Percentiles rank a stretch among this genome's conserved stretches.
phyloP scores from a whole-genome alignment of 1,284 basidiomycete genomes.

The Schizophyllum amplum region DNA sequence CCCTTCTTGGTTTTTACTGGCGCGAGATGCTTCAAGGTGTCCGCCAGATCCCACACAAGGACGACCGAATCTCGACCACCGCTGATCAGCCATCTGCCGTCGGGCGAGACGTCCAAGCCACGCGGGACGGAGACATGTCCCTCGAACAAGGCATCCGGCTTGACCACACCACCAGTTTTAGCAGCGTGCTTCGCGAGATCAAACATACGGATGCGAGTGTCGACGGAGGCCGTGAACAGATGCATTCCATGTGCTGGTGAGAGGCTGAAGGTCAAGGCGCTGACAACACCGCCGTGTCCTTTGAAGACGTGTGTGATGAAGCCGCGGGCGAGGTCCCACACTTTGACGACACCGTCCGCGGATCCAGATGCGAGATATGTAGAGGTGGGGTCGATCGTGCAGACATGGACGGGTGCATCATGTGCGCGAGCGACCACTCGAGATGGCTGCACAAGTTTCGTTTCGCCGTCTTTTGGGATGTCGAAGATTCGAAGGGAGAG shows the following conservation, averaged over 20 bases:
- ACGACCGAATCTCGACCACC: slow-evolving; percentile 89
- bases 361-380: slow-evolving; percentile 92
- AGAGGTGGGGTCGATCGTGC: slow-evolving; percentile 77
- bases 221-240: slow-evolving; percentile 84
- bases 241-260: slow-evolving; percentile 55
- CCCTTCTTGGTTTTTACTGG: slow-evolving; percentile 31
- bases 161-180: slow-evolving; percentile 47
- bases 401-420: slow-evolving; percentile 89
- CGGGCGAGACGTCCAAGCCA: slow-evolving; percentile 75
- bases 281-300: slow-evolving; percentile 94
- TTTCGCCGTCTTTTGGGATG: slow-evolving; percentile 21
- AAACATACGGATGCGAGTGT: slow-evolving; percentile 86
- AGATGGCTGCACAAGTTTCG: slow-evolving; percentile 54
- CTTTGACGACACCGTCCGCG: slow-evolving; percentile 93
- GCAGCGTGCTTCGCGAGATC: slow-evolving; percentile 63
- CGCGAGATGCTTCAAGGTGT: slow-evolving; percentile 17
- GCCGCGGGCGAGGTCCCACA: slow-evolving; percentile 88
- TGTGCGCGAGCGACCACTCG: slow-evolving; percentile 81
- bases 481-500: slow-evolving; percentile 58
- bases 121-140: slow-evolving; percentile 89
- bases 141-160: slow-evolving; percentile 75
- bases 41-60: slow-evolving; percentile 77
- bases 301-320: slow-evolving; percentile 94
- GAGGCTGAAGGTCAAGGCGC: slow-evolving; percentile 71
- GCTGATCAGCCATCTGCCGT: slow-evolving; percentile 82